These are phyloP conservation scores for Aphanomyces cochlioides DNA, from an alignment of 352 stramenopile species.

Conservation along the genomic window DNA sequence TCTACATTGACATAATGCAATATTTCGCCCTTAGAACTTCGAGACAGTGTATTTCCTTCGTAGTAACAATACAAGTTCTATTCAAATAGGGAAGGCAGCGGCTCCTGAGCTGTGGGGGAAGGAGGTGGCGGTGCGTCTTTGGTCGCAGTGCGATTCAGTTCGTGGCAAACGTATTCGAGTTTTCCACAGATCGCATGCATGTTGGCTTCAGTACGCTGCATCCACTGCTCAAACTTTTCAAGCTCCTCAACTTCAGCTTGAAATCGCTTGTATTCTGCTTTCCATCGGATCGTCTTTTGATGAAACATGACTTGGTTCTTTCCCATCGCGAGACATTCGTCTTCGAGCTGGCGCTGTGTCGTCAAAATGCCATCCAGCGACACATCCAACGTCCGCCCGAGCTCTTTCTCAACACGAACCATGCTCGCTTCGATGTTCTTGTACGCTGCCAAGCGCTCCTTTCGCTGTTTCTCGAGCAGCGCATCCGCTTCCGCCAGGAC, in stretches of 20 bases:
- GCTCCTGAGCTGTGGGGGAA: too few relatives aligned
- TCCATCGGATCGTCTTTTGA: conserved; percentile 29
- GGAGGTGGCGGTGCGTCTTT: too few relatives aligned
- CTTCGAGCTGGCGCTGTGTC: conserved; percentile 9
- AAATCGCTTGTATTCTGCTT: conserved; percentile 28
- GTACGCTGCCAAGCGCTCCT: conserved; percentile 2
- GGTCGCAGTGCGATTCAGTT: conserved; percentile 8
- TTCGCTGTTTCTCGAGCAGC: conserved; percentile 12
- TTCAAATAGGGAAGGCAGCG: too few relatives aligned
- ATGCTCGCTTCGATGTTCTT: conserved; percentile 15
- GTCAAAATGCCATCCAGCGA: conserved; percentile 15
- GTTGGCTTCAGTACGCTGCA: conserved; percentile 8
- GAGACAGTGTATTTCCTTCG: too few relatives aligned
- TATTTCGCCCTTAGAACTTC: too few relatives aligned
- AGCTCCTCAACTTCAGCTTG: conserved; percentile 9
- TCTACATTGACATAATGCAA: too few relatives aligned
- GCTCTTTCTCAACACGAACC: neutral
- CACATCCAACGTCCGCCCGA: conserved; percentile 1
- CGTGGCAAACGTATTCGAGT: conserved; percentile 28
- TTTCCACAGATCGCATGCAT: conserved; percentile 24
- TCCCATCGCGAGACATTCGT: conserved; percentile 19
- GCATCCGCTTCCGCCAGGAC: conserved; percentile 6
- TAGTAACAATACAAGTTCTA: too few relatives aligned
- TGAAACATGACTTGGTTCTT: conserved; percentile 22
- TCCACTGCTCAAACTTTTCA: conserved; percentile 19